A percentile compares a stretch with the other conserved stretches of the same genome.
These are phyloP conservation scores for Ascochyta clinopodiicola DNA, from an alignment of 2,329 filamentous ascomycete genomes.

Conservation along the genomic window DNA sequence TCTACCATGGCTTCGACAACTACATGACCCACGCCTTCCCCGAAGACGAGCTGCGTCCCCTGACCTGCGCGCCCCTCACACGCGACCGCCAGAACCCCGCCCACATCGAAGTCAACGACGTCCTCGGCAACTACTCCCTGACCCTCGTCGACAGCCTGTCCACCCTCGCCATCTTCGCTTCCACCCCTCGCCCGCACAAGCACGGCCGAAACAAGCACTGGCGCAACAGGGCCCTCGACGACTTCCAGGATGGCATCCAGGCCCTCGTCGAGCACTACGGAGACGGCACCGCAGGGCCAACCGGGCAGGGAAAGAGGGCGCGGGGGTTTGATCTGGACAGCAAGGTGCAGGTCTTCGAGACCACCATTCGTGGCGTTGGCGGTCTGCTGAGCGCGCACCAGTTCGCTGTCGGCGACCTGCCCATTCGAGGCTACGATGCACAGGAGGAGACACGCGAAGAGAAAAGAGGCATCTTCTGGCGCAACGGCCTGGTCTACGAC, in stretches of 20 bases:
- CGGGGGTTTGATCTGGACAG: constrained; percentile 93
- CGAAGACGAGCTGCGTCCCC: constrained; percentile 89
- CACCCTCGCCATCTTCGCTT: constrained; percentile 90
- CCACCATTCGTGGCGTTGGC: constrained; percentile 90
- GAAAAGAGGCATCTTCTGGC: constrained; percentile 67
- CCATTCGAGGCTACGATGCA: constrained; percentile 79
- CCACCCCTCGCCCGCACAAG: constrained; percentile 66
- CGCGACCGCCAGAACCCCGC: constrained; percentile 80
- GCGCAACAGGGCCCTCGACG: constrained; percentile 55
- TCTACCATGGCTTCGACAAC: constrained; percentile 95
- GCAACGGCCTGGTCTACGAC: constrained; percentile 80
- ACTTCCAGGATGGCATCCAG: constrained; percentile 80
- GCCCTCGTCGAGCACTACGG: constrained; percentile 83
- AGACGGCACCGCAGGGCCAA: constrained; percentile 74
- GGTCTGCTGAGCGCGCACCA: constrained; percentile 91
- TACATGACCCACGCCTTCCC: constrained; percentile 95
- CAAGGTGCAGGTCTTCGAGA: constrained; percentile 99
- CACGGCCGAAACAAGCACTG: constrained; percentile 33
- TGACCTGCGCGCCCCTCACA: constrained; percentile 83
- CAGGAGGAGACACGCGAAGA: constrained; percentile 42
- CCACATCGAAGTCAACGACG: constrained; percentile 90
- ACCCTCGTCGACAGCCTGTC: constrained; percentile 95
- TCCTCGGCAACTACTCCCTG: constrained; percentile 94
- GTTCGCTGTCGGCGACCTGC: constrained; percentile 89
- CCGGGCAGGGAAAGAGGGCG: constrained; percentile 73